These are phyloP conservation scores for Aspergillus campestris DNA, from an alignment of 495 filamentous ascomycete genomes.

Conservation along the genomic window DNA sequence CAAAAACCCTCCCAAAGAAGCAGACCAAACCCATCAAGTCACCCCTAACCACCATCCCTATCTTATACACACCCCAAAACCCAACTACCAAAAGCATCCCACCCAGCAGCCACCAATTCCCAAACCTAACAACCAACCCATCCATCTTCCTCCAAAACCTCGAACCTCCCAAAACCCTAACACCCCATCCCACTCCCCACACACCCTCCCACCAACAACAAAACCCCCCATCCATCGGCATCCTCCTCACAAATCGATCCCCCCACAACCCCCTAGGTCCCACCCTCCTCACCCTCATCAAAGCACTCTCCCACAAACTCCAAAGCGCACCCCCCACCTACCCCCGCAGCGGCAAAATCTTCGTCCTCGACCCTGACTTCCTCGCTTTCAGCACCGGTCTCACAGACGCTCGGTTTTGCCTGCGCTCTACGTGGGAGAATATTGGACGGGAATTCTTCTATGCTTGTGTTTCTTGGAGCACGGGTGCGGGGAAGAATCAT, in stretches of 20 bases:
- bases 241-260: slow-evolving; percentile 1
- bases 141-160: slow-evolving; percentile 13
- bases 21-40: background rate
- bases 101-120: background rate
- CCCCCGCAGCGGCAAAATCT: slow-evolving; percentile 20
- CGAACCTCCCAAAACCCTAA: too few species aligned
- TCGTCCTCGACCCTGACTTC: slow-evolving; percentile 25
- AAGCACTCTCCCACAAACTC: slow-evolving; percentile 7
- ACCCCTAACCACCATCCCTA: background rate
- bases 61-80: background rate
- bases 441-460: slow-evolving; percentile 25
- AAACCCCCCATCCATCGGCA: background rate
- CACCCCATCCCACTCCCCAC: background rate
- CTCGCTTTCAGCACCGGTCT: slow-evolving; percentile 8
- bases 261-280: slow-evolving; percentile 10
- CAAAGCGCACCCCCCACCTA: background rate
- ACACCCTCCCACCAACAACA: background rate
- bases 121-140: slow-evolving; percentile 17
- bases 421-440: slow-evolving; percentile 23
- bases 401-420: slow-evolving; percentile 16
- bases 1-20: background rate
- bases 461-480: slow-evolving; percentile 26
- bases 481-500: background rate
- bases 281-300: slow-evolving; percentile 17
- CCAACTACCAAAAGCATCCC: slow-evolving; percentile 3